These are phyloP conservation scores for Sambucus nigra DNA, from an alignment of 129 eudicot species.

Conservation along the genomic window DNA sequence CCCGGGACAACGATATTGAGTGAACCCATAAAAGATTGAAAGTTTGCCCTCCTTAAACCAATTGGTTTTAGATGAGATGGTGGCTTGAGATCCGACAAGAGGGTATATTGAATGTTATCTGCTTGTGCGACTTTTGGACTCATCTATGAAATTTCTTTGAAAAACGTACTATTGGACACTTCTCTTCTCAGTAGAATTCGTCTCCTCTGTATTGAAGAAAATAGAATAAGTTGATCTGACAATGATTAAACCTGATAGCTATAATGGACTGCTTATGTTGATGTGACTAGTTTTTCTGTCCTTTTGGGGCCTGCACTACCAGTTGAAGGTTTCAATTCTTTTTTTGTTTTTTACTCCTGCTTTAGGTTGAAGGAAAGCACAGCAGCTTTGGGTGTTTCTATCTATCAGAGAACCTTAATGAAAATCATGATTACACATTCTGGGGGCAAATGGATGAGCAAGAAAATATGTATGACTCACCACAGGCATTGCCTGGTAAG, in stretches of 20 bases:
- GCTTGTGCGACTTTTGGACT: too few relatives aligned
- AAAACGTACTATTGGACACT: too few relatives aligned
- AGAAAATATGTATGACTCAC: conserved; percentile 24
- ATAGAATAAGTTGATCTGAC: too few relatives aligned
- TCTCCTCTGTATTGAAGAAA: too few relatives aligned
- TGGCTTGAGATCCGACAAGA: too few relatives aligned
- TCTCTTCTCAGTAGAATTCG: too few relatives aligned
- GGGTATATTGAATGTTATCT: too few relatives aligned
- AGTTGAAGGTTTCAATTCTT: conserved; percentile 1
- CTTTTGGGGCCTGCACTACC: not conserved
- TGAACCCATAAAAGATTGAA: too few relatives aligned
- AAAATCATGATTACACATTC: conserved; percentile 57
- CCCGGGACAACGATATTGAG: too few relatives aligned
- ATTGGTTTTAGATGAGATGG: too few relatives aligned
- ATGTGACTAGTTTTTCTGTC: conserved; percentile 7
- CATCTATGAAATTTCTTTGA: too few relatives aligned
- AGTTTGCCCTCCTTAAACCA: too few relatives aligned
- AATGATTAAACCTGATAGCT: not conserved
- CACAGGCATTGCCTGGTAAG: conserved; percentile 67
- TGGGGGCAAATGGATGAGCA: conserved; percentile 54
- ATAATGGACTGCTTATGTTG: conserved; percentile 6
- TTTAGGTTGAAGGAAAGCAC: conserved; percentile 78
- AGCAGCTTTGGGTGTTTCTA: conserved; percentile 52
- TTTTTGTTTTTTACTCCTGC: conserved; percentile 14
- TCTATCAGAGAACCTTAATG: conserved; percentile 79